Percentiles rank a stretch among this genome's conserved stretches.
Conservation (phyloP, 1,284 basidiomycete genomes). For the Exobasidium cylindrosporum region DNA sequence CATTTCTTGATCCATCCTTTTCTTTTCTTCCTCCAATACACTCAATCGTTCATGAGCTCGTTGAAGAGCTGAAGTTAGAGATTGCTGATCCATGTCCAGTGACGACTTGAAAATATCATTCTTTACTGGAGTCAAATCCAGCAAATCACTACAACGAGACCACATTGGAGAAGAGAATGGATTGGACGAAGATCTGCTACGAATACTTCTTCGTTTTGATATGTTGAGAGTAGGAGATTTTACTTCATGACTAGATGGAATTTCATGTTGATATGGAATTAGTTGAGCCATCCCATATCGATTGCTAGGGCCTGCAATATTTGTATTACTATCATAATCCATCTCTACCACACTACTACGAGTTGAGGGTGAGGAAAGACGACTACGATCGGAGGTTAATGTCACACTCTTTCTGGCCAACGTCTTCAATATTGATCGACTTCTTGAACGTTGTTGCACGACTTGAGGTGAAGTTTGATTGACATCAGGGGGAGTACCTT, state of each 20-base stretch:
- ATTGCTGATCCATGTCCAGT: background rate
- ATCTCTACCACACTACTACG: background rate
- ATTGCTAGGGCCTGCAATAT: conserved; percentile 1
- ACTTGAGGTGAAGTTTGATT: background rate
- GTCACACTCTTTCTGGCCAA: background rate
- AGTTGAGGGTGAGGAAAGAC: background rate
- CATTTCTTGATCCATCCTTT: conserved; percentile 1
- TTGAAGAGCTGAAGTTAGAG: background rate
- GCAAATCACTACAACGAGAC: background rate
- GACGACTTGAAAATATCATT: background rate
- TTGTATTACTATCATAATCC: background rate
- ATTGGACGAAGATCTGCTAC: background rate
- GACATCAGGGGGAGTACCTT: too few relatives aligned
- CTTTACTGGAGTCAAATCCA: background rate
- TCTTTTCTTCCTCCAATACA: background rate
- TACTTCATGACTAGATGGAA: background rate
- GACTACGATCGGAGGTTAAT: too few relatives aligned
- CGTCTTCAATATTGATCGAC: background rate
- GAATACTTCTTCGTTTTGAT: background rate
- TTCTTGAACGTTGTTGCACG: background rate
- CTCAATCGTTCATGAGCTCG: background rate
- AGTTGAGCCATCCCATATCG: background rate
- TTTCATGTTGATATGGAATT: background rate
- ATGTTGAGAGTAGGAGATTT: background rate
- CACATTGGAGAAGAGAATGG: background rate